These are phyloP conservation scores for Pistacia vera DNA, from an alignment of 345 rosid genomes.

Conservation along the genomic window DNA sequence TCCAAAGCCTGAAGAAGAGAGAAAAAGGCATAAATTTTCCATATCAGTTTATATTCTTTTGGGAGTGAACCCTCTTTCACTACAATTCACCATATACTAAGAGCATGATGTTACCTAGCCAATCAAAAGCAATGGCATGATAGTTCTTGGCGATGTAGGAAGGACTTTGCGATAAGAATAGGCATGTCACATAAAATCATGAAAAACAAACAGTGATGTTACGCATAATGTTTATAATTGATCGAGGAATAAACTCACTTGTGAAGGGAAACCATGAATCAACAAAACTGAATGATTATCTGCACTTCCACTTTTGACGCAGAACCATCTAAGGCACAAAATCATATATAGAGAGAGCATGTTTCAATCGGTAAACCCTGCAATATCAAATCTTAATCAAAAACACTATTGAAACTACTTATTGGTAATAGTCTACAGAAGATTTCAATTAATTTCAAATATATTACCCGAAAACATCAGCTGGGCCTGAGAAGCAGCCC, in stretches of 20 bases:
- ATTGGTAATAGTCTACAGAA: neutral
- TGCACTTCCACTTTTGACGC: slow-evolving; percentile 69
- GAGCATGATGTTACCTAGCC: slow-evolving; percentile 60
- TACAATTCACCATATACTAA: neutral
- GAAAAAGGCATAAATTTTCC: neutral
- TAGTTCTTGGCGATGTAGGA: slow-evolving; percentile 67
- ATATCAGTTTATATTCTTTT: neutral
- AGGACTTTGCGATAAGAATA: slow-evolving; percentile 87
- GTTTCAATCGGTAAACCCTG: slow-evolving; percentile 56
- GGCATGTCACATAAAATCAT: slow-evolving; percentile 45
- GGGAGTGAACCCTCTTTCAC: neutral
- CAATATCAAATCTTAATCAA: slow-evolving; percentile 52
- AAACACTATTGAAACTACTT: slow-evolving; percentile 12
- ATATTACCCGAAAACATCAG: slow-evolving; percentile 71
- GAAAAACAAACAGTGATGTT: neutral
- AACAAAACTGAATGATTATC: slow-evolving; percentile 66
- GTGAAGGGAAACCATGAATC: slow-evolving; percentile 93
- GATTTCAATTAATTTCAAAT: neutral
- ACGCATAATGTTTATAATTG: neutral
- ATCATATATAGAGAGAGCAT: slow-evolving; percentile 50
- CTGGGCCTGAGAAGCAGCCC: slow-evolving; percentile 85
- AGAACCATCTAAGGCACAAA: slow-evolving; percentile 93
- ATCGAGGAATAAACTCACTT: slow-evolving; percentile 43
- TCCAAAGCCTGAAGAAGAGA: slow-evolving; percentile 66
- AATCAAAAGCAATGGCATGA: slow-evolving; percentile 84